Base-by-base conservation (phyloP, 129 eudicot species). In the Lonicera japonica region DNA sequence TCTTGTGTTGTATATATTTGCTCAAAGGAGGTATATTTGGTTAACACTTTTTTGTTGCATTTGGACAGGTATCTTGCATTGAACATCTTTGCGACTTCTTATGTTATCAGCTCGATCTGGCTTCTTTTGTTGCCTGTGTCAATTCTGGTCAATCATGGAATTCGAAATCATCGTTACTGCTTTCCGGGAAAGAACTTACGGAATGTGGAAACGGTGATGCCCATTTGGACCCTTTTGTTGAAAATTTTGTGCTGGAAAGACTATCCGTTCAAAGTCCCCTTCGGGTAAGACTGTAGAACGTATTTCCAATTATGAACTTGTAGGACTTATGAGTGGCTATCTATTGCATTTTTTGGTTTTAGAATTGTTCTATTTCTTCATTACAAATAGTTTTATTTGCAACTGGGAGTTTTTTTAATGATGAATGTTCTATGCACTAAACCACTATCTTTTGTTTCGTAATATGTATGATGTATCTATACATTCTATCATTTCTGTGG, bases 131-230 rank as follows among this genome's bases (percentile, higher is more conserved):
- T 76, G 99, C 96, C 48, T 78, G 83, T 62, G 90, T 80, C 68
- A 92, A 92, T 83, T 87, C 99, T 73, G 96, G 99, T 60, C 91
- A 78, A 61, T 64, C 95, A 16, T 92, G 99, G 99, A 77, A 85
- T 81, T 71, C 73, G 66, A 88, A 76, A 73, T 80, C 95, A 64
- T 87, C 99, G 17, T 67, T 88, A 56, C 79, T 88, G 62, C 79
- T 92, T 71, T 85, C 99, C 70, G 86, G 96, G 59, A 79, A 85
- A 77, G 85, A 81, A 58, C 63, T 75, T 16, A 62, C 60, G 52
- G 86, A 74, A 43, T 53, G 41, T 60, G 82, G 66, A 73, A 73
- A 67, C 64, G 81, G 70, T 71, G 77, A 78, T 73, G 58, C 64
- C 14, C 75, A 82, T 53, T 72, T 75, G 73, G 99, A 92, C 68